A percentile compares a stretch with the other conserved stretches of the same genome.
Evolutionary conservation across 2,329 filamentous ascomycete species (phyloP).

Genomic region (Diaporthe eres): DNA sequence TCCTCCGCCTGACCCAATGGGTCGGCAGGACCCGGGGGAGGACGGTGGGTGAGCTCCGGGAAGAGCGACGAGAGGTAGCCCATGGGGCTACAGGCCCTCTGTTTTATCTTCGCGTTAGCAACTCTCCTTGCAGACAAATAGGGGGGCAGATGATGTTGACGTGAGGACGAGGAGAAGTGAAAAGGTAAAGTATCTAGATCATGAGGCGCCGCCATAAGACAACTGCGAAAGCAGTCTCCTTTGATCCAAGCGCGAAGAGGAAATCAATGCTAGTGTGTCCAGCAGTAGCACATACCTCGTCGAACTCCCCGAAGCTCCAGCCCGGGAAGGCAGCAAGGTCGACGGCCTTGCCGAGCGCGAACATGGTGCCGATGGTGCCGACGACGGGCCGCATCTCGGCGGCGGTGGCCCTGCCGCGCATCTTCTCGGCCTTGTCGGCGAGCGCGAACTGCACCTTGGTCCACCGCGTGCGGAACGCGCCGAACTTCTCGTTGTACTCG

Average conservation of each 20-base stretch:
- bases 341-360: slow-evolving; percentile 30
- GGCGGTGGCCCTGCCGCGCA: background rate
- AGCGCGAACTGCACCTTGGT: slow-evolving; percentile 1
- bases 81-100: slow-evolving; percentile 24
- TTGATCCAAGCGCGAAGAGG: background rate
- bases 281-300: slow-evolving; percentile 12
- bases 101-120: slow-evolving; percentile 15
- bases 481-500: background rate
- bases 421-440: slow-evolving; percentile 3
- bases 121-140: background rate
- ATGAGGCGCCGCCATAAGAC: background rate
- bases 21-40: background rate
- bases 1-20: background rate
- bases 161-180: background rate
- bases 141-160: background rate
- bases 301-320: slow-evolving; percentile 1
- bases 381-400: background rate
- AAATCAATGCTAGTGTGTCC: background rate
- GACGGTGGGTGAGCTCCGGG: slow-evolving; percentile 24
- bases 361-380: slow-evolving; percentile 14
- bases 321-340: slow-evolving; percentile 22
- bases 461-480: slow-evolving; percentile 18
- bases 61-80: slow-evolving; percentile 28
- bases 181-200: background rate
- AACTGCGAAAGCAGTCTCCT: no score